A percentile compares a stretch with the other conserved stretches of the same genome.
Evolutionary conservation across 257 asterid genomes (phyloP).

Genomic region (Solanum arcanum): DNA sequence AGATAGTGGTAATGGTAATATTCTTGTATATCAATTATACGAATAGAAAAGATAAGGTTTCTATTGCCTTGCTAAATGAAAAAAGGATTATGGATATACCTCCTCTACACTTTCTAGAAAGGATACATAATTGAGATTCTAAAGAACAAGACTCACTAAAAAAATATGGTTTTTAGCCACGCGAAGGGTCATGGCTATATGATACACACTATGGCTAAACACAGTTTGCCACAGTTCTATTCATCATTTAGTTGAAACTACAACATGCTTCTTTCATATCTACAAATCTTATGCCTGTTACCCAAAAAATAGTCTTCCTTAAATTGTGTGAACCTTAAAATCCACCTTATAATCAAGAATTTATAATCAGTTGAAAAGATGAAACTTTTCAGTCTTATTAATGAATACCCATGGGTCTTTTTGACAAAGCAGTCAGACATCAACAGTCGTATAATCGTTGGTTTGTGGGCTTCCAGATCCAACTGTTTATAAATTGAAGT

Average conservation of each 20-base stretch:
- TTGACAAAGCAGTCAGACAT: too few relatives aligned
- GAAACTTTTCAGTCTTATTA: too few relatives aligned
- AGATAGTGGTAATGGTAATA: not conserved
- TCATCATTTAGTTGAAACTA: not conserved
- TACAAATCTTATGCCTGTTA: too few relatives aligned
- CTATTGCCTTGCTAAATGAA: not conserved
- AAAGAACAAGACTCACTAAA: not conserved
- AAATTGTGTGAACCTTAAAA: too few relatives aligned
- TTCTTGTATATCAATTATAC: not conserved
- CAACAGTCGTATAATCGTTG: too few relatives aligned
- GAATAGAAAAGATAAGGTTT: not conserved
- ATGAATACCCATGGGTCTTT: too few relatives aligned
- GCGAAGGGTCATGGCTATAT: not conserved
- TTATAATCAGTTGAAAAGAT: too few relatives aligned
- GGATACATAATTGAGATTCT: not conserved
- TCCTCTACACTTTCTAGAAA: not conserved
- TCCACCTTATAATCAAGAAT: too few relatives aligned
- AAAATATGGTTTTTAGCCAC: not conserved
- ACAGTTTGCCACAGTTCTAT: not conserved
- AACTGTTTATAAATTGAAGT: too few relatives aligned
- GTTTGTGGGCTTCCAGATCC: too few relatives aligned
- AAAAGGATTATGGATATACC: not conserved
- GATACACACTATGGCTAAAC: not conserved
- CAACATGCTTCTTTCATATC: too few relatives aligned
- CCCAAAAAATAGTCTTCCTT: too few relatives aligned